Conservation (phyloP, 225 moss, liverwort and hornwort genomes). For the Neckera pumila region DNA sequence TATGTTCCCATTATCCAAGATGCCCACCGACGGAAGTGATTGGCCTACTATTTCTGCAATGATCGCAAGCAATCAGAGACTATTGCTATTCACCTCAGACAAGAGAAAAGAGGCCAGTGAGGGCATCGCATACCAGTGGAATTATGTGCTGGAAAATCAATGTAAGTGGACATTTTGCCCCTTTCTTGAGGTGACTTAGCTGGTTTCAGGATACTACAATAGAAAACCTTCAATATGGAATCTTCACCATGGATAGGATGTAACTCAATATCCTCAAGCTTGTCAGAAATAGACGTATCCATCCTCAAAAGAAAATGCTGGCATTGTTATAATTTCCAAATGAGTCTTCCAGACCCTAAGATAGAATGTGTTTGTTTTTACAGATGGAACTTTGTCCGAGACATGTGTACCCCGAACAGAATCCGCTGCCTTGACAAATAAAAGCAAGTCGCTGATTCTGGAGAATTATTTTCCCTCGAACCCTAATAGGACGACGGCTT, state of each 20-base stretch:
- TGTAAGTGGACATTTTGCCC: conserved; percentile 16
- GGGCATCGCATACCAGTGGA: conserved; percentile 47
- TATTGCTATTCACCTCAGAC: conserved; percentile 33
- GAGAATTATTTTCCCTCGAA: conserved; percentile 72
- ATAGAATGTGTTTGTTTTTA: neutral
- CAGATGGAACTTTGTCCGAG: conserved; percentile 48
- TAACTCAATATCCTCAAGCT: neutral
- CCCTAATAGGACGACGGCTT: conserved; percentile 37
- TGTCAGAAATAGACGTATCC: neutral
- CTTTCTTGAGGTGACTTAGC: neutral
- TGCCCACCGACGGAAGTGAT: conserved; percentile 70
- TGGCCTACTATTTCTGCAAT: conserved; percentile 80
- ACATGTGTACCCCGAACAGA: conserved; percentile 55
- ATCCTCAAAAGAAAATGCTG: neutral
- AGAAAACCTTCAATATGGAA: neutral
- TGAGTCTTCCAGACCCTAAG: neutral
- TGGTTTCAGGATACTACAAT: neutral
- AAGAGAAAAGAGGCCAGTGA: conserved; percentile 24
- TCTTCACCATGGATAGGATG: neutral
- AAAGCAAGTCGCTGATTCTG: conserved; percentile 57
- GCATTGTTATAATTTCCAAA: neutral
- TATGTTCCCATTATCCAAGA: conserved; percentile 64
- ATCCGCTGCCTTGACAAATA: conserved; percentile 45
- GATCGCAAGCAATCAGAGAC: conserved; percentile 48
- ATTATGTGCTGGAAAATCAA: conserved; percentile 41